Conservation (phyloP, 192 early-diverging fungal species). For the Coemansia sp. region DNA sequence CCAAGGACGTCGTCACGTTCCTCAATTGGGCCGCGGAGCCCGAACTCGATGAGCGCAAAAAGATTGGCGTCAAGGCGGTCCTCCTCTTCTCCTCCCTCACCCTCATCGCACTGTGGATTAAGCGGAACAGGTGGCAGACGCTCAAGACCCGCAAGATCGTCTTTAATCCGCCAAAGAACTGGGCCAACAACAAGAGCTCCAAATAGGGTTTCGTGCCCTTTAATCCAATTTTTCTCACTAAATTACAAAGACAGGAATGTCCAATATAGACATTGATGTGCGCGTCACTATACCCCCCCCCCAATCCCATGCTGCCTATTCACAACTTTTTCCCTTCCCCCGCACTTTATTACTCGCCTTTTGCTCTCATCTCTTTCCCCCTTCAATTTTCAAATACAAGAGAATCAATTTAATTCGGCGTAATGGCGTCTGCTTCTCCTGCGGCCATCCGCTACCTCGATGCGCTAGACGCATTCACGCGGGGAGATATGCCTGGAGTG, state of each 20-base stretch:
- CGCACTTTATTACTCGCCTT: too few species aligned
- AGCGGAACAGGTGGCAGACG: constrained; percentile 87
- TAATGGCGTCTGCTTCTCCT: too few species aligned
- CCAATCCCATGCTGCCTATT: too few species aligned
- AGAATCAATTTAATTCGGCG: neutral
- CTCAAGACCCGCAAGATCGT: constrained; percentile 93
- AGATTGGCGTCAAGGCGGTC: constrained; percentile 88
- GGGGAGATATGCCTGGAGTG: constrained; percentile 31
- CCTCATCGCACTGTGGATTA: constrained; percentile 78
- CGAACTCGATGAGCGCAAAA: constrained; percentile 95
- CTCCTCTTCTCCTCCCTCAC: constrained; percentile 67
- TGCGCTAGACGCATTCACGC: constrained; percentile 44
- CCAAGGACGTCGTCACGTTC: constrained; percentile 95
- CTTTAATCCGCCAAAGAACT: constrained; percentile 57
- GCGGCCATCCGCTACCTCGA: constrained; percentile 32
- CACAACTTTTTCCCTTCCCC: too few species aligned
- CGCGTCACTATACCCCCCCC: too few species aligned
- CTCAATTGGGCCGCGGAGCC: constrained; percentile 95
- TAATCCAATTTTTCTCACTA: too few species aligned
- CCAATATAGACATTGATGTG: too few species aligned
- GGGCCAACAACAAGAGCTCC: constrained; percentile 27
- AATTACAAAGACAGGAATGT: too few species aligned
- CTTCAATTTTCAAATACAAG: neutral
- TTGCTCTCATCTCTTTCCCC: neutral
- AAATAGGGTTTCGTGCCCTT: too few species aligned